phyloP scores from a whole-genome alignment of 768 basidiomycete genomes.

The Kwoniella botswanensis region DNA sequence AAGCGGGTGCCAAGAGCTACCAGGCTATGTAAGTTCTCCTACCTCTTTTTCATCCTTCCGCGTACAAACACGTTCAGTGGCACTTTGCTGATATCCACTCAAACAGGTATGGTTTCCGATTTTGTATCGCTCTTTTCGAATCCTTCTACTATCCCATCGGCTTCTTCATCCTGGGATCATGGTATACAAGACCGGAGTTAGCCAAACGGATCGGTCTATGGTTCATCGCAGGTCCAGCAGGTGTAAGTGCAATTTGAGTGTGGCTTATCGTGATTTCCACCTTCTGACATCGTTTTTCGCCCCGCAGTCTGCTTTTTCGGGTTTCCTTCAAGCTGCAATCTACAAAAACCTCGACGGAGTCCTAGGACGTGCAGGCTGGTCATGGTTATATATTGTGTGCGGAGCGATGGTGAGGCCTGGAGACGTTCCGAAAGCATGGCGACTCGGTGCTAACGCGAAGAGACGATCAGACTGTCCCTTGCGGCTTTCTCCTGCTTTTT shows the following conservation, averaged over 20 bases:
- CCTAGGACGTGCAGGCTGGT: conserved; percentile 32
- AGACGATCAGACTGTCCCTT: conserved; percentile 23
- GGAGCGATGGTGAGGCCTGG: conserved; percentile 26
- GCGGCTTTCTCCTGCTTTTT: conserved; percentile 28
- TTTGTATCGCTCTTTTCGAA: conserved; percentile 26
- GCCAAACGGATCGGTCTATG: conserved; percentile 30
- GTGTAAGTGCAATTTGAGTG: conserved; percentile 1
- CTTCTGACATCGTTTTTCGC: neutral
- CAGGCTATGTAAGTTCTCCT: conserved; percentile 25
- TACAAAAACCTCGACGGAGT: conserved; percentile 29
- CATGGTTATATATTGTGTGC: conserved; percentile 34
- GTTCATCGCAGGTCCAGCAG: conserved; percentile 27
- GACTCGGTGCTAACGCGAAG: neutral
- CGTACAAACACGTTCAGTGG: too few species aligned
- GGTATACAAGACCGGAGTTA: conserved; percentile 24
- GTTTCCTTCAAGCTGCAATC: conserved; percentile 31
- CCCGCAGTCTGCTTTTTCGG: conserved; percentile 26
- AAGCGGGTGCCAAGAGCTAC: conserved; percentile 28
- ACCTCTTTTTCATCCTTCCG: too few species aligned
- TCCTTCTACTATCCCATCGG: conserved; percentile 17
- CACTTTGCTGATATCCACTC: neutral
- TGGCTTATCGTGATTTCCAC: neutral
- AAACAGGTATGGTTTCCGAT: conserved; percentile 32
- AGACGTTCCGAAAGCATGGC: neutral
- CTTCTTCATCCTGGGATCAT: conserved; percentile 25